These are phyloP conservation scores for Lyophyllum semitale DNA, from an alignment of 768 basidiomycete species.

Conservation along the genomic window DNA sequence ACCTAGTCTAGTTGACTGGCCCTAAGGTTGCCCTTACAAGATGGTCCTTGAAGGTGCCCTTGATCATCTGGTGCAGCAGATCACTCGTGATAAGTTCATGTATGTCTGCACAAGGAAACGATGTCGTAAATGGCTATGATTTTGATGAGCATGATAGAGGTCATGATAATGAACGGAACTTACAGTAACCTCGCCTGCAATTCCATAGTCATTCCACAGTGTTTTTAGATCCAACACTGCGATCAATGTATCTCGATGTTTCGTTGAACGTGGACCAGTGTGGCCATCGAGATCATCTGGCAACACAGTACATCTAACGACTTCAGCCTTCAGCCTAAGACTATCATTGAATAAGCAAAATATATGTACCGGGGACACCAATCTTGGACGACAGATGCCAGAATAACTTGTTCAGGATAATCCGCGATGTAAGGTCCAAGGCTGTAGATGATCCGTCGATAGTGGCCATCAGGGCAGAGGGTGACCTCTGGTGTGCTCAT, in stretches of 20 bases:
- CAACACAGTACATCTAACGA: conserved; percentile 23
- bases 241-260: conserved; percentile 18
- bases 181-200: conserved; percentile 32
- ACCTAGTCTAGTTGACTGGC: too few species aligned
- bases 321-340: not conserved
- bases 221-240: conserved; percentile 15
- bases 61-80: conserved; percentile 31
- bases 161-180: not conserved
- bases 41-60: conserved; percentile 32
- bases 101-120: conserved; percentile 30
- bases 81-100: conserved; percentile 28
- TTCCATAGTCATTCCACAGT: conserved; percentile 34
- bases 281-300: conserved; percentile 25
- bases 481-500: not conserved
- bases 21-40: too few species aligned
- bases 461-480: not conserved
- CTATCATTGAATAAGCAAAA: not conserved
- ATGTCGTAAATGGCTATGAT: conserved; percentile 28
- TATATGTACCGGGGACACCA: not conserved
- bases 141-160: not conserved
- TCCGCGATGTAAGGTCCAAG: not conserved
- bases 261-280: conserved; percentile 13
- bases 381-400: not conserved
- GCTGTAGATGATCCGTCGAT: not conserved
- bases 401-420: not conserved